Evolutionary conservation across 176 grass and related monocot species (phyloP), one percentile per base, ranked within the genome.

Genomic region (Hyparrhenia diplandra): DNA sequence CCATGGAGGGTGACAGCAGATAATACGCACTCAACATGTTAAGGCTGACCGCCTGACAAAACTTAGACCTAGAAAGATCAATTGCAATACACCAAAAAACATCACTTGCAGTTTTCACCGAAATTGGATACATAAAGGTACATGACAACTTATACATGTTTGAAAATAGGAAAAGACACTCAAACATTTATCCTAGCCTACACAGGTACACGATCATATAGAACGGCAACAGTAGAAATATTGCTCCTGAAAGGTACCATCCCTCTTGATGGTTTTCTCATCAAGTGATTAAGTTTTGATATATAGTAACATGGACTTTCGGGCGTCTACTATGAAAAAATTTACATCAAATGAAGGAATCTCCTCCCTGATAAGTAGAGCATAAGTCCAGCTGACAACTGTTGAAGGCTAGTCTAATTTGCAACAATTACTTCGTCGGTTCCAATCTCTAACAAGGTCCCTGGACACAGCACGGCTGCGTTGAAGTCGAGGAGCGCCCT

Each of bases 401-500:
- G 80, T 29, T 74, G 27, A 79, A 13, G 3, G 29, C 46, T 88
- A 84, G 20, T 78, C 76, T 97, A 91, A 37, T 79, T 88, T 72
- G 81, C 57, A 0, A 86, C 80, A 69, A 84, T 70, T 32, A 87
- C 71, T 83, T 97, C 91, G 40, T 92, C 94, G 13, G 78, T 97
- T 97, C 94, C 94, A 97, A 73, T 97, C 87, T 74, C 94, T 87
- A n/a, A 97, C 94, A 58, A 94, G 87, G 64, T 97, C 94, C 76
- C 94, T 90, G 18, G 89, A 92, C 32, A 97, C 91, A 71, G 94
- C 94, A 36, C 43, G 89, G 85, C 94, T 97, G 79, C 94, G 85
- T 68, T 86, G 89, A 74, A 97, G 89, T 45, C 91, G 86, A 34
- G 94, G 91, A 46, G 87, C 52, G 28, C 82, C 89, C 32, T 79